phyloP scores from a whole-genome alignment of 2,329 filamentous ascomycete genomes.

The Curvularia lunata region DNA sequence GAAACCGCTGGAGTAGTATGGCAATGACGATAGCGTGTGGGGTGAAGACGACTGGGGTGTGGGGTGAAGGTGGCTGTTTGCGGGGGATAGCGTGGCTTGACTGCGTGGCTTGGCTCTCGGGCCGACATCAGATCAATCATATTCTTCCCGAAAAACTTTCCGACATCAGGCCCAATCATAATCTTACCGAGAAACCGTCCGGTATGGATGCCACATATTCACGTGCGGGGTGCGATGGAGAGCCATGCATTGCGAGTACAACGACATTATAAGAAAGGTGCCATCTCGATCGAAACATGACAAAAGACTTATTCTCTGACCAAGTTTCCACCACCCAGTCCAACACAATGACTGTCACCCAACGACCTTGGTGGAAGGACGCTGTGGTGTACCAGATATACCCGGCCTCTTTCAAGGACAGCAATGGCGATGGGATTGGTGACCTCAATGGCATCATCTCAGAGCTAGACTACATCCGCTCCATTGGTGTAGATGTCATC shows the following conservation, averaged over 20 bases:
- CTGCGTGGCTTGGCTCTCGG: conserved; percentile 8
- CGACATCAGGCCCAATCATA: background rate
- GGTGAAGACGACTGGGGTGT: background rate
- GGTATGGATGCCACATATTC: background rate
- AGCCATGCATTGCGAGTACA: background rate
- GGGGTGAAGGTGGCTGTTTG: conserved; percentile 5
- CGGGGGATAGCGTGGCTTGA: conserved; percentile 4
- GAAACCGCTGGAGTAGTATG: conserved; percentile 2
- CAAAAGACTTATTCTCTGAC: background rate
- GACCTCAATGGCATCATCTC: conserved; percentile 65
- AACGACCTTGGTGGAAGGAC: conserved; percentile 65
- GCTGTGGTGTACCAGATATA: conserved; percentile 67
- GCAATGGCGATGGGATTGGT: conserved; percentile 62
- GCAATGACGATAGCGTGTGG: background rate
- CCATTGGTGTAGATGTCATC: conserved; percentile 52
- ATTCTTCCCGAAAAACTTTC: conserved; percentile 11
- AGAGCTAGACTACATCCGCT: conserved; percentile 61
- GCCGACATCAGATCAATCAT: conserved; percentile 21
- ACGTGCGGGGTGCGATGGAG: background rate
- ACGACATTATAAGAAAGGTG: conserved; percentile 17
- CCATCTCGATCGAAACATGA: conserved; percentile 9
- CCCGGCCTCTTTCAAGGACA: conserved; percentile 67
- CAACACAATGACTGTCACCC: conserved; percentile 37
- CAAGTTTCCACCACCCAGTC: background rate
- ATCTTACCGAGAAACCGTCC: conserved; percentile 10